Conservation (phyloP, 2,329 filamentous ascomycete genomes). For the Zymoseptoria ardabiliae region DNA sequence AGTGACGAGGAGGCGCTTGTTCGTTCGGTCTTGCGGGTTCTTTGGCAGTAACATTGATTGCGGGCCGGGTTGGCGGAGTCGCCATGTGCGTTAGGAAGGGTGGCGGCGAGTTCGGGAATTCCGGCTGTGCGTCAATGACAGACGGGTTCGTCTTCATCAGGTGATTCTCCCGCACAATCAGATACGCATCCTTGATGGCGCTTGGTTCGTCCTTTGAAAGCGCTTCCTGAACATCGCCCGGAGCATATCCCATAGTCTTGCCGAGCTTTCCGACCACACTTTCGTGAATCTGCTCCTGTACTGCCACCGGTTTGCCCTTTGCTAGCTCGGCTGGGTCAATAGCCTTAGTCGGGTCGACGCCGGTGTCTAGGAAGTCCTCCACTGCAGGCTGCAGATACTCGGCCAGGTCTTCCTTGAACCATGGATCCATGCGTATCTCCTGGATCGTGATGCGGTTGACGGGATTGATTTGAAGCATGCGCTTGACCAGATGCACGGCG, state of each 20-base stretch:
- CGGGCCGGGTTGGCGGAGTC: constrained; percentile 20
- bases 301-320: constrained; percentile 65
- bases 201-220: constrained; percentile 87
- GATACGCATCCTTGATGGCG: constrained; percentile 96
- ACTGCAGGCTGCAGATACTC: constrained; percentile 78
- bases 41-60: constrained; percentile 27
- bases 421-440: constrained; percentile 86
- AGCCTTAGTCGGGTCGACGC: constrained; percentile 85
- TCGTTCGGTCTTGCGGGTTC: constrained; percentile 7
- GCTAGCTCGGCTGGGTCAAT: constrained; percentile 78
- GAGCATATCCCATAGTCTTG: constrained; percentile 96
- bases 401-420: constrained; percentile 84
- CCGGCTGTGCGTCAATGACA: constrained; percentile 36
- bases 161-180: constrained; percentile 96
- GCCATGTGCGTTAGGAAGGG: constrained; percentile 31
- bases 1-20: constrained; percentile 32
- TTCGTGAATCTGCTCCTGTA: constrained; percentile 85
- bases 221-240: constrained; percentile 90
- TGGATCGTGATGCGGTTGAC: constrained; percentile 89
- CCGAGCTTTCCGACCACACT: constrained; percentile 92
- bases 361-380: constrained; percentile 88
- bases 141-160: constrained; percentile 83
- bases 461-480: constrained; percentile 91
- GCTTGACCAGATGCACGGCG: constrained; percentile 74
- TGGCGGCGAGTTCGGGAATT: constrained; percentile 36